Evolutionary conservation across 805 yeast species (phyloP).

Genomic region (Blastobotrys attinorum): DNA sequence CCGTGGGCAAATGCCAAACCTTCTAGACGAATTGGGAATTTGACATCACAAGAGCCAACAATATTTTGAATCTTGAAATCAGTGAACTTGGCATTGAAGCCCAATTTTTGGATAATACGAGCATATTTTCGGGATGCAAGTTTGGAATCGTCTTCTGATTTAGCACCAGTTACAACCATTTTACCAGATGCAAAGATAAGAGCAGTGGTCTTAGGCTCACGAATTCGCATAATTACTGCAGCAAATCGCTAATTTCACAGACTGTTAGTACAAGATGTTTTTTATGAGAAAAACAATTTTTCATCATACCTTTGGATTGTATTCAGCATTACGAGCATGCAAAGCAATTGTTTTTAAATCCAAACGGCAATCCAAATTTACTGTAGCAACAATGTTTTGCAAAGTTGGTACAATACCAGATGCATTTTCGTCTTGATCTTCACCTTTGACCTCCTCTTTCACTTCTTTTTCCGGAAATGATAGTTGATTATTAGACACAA

Average conservation of each 20-base stretch:
- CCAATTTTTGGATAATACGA: constrained; percentile 93
- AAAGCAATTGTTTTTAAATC: constrained; percentile 95
- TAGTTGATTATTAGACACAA: constrained; percentile 51
- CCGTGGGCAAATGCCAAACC: constrained; percentile 98
- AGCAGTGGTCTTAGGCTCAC: constrained; percentile 98
- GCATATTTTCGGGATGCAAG: constrained; percentile 97
- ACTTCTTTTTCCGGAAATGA: constrained; percentile 39
- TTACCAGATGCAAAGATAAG: constrained; percentile 96
- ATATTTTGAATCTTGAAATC: constrained; percentile 97
- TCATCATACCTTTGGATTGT: constrained; percentile 59
- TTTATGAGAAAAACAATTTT: constrained; percentile 23
- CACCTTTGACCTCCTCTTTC: constrained; percentile 15
- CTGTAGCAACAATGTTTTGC: constrained; percentile 92
- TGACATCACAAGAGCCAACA: constrained; percentile 97
- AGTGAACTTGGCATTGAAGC: constrained; percentile 95
- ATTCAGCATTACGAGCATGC: constrained; percentile 98
- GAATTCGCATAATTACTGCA: constrained; percentile 97
- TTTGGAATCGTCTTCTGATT: constrained; percentile 97
- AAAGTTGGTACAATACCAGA: constrained; percentile 95
- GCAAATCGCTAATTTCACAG: constrained; percentile 64
- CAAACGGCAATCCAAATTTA: constrained; percentile 88
- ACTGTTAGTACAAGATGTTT: constrained; percentile 2
- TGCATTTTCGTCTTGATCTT: constrained; percentile 58
- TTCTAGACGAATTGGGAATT: constrained; percentile 93
- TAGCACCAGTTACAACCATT: constrained; percentile 99